Conservation (phyloP, 441 rosid species). For the Manihot esculenta region DNA sequence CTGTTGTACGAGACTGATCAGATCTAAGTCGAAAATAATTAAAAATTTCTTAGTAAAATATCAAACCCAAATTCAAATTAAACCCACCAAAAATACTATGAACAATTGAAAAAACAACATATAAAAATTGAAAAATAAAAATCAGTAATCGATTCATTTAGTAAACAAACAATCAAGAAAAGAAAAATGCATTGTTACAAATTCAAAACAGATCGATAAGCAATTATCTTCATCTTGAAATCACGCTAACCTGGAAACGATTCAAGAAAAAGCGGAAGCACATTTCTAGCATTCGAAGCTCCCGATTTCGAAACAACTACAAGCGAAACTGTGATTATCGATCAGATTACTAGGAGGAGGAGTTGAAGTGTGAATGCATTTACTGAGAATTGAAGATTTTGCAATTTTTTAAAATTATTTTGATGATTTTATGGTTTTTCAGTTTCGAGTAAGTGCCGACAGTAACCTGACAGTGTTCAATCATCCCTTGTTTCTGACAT, state of each 20-base stretch:
- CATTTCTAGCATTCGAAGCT: constrained; percentile 27
- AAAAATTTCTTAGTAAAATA: background rate
- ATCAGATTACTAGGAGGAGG: background rate
- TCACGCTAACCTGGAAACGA: constrained; percentile 44
- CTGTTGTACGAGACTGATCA: constrained; percentile 23
- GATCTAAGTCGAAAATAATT: constrained; percentile 38
- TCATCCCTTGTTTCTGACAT: constrained; percentile 19
- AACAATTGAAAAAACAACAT: too few relatives aligned
- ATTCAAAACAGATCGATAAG: constrained; percentile 22
- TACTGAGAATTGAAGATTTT: background rate
- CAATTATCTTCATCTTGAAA: background rate
- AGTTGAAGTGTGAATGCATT: background rate
- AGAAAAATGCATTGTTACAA: too few relatives aligned
- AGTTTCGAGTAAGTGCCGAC: constrained; percentile 23
- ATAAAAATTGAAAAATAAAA: background rate
- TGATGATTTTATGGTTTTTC: background rate
- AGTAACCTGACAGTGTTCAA: constrained; percentile 27
- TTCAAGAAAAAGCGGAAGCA: constrained; percentile 28
- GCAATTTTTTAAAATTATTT: background rate
- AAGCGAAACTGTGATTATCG: background rate
- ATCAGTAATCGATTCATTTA: constrained; percentile 10
- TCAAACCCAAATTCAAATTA: background rate
- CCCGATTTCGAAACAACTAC: background rate
- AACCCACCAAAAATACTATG: constrained; percentile 5
- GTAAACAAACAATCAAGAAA: too few relatives aligned